A percentile compares a stretch with the other conserved stretches of the same genome.
Evolutionary conservation across 192 early-diverging fungal genomes (phyloP).

Genomic region (Rhizophagus prolifer): DNA sequence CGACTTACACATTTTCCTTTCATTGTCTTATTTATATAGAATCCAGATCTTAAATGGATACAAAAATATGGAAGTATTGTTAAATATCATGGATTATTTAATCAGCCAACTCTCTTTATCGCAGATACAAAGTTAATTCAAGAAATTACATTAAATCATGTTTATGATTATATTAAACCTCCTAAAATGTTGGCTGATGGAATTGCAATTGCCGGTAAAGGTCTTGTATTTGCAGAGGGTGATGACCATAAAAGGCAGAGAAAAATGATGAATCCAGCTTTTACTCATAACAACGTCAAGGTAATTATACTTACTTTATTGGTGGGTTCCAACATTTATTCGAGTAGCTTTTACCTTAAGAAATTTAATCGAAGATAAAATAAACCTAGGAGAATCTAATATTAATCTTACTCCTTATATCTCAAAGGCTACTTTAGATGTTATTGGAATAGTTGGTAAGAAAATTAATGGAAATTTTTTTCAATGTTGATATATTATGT

Average conservation of each 20-base stretch:
- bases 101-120: constrained; percentile 37
- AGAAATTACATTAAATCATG: constrained; percentile 43
- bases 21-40: background rate
- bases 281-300: constrained; percentile 43
- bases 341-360: constrained; percentile 30
- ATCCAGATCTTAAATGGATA: constrained; percentile 33
- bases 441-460: constrained; percentile 43
- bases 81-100: constrained; percentile 46
- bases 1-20: no score
- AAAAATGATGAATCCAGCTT: constrained; percentile 59
- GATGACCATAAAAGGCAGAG: constrained; percentile 49
- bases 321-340: constrained; percentile 36
- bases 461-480: background rate
- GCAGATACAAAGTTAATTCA: constrained; percentile 51
- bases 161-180: constrained; percentile 49
- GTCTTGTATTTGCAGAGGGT: constrained; percentile 53
- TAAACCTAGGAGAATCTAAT: constrained; percentile 30
- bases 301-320: background rate
- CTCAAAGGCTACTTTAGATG: constrained; percentile 44
- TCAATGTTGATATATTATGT: background rate
- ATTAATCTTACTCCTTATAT: constrained; percentile 41
- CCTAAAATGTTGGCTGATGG: constrained; percentile 15
- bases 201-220: constrained; percentile 42
- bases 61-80: constrained; percentile 53
- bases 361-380: constrained; percentile 39